Base-by-base conservation (phyloP, 768 basidiomycete genomes). In the Serpula lacrymans region DNA sequence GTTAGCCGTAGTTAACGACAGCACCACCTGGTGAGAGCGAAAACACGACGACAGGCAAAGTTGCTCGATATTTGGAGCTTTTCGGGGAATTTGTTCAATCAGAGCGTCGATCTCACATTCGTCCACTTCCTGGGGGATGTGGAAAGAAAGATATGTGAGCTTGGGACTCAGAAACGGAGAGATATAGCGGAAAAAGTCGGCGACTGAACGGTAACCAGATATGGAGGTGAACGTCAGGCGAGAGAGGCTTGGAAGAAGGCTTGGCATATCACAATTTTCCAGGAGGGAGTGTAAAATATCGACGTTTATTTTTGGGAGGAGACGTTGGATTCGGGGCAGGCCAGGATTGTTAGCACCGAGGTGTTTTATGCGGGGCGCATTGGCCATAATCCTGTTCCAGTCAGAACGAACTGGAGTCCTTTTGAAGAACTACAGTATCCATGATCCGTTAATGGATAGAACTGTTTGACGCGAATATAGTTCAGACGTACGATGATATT, bases 101-200 rank as follows among this genome's bases (percentile, higher is more conserved):
- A 63, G 46, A 11, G 44, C 28, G 22, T 49, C 43, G 28, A 63
- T 42, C 13, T 45, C 42, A n/a, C 49, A 42, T 18, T 26, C 39
- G n/a, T 42, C 34, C 3, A 48, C 46, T 3, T 52, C 50, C 34
- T 46, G 52, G 7, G 62, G 57, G 29, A 55, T 50, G 37, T 46
- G 46, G 46, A 62, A 53, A 16, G 44, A 41, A 1, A 62, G 39
- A 23, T 38, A 48, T 9, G 44, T 52, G n/a, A 62, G 33, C 9
- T 48, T 37, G 8, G 54, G 47, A 4, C 50, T 54, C 14, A 61
- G 26, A 29, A 61, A 59, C 48, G 11, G 59, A 49, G 28, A 55
- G 59, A 35, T 62, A 57, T 6, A 62, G 47, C n/a, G 36, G 22
- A 16, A 41, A 44, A 16, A 62, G 57, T n/a, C n/a, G n/a, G n/a